Base-by-base conservation (phyloP, 768 basidiomycete genomes). In the Leucocoprinus leucothites region DNA sequence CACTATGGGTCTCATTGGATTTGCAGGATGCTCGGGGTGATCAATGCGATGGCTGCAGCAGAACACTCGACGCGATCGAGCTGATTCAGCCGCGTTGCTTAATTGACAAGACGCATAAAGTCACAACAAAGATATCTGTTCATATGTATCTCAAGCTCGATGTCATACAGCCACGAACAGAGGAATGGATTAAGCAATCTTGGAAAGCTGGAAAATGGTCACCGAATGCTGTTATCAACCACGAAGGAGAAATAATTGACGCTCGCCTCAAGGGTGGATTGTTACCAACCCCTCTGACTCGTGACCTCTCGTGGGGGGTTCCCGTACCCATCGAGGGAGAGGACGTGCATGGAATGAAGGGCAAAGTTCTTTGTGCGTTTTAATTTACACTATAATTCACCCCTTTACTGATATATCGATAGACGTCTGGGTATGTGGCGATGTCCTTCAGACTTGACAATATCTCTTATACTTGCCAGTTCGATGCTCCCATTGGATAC, bases 401-500 rank as follows among this genome's bases (percentile, higher is more conserved):
- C 36, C 24, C 36, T 14, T 9, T 31, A 53, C 26, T 41, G 41
- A 35, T 58, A 19, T 21, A 28, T 38, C 49, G 31, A 6, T 56
- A 94, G 92, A 97, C 72, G 95, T 98, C 58, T 97, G 95, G 94
- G 92, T 95, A 65, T 58, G 91, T 28, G 79, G 14, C 50, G 8
- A 3, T 18, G 9, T 7, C 3, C 34, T 9, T 9, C 16, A 24
- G 41, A 28, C 51, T 25, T 8, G 22, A 16, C 14, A 14, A 44
- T 21, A n/a, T 9, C 25, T 22, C 57, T 71, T 28, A 69, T 48
- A 16, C 28, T 22, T 25, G 34, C n/a, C 60, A 94, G 96, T 98
- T 96, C 65, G 96, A 99, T 62, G 96, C 96, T 0, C 91, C 92
- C 7, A 91, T 97, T 54, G 97, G 97, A 56, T 99, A 99, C 70